Base-by-base conservation (phyloP, 2,329 filamentous ascomycete species). In the Beauveria caledonica region DNA sequence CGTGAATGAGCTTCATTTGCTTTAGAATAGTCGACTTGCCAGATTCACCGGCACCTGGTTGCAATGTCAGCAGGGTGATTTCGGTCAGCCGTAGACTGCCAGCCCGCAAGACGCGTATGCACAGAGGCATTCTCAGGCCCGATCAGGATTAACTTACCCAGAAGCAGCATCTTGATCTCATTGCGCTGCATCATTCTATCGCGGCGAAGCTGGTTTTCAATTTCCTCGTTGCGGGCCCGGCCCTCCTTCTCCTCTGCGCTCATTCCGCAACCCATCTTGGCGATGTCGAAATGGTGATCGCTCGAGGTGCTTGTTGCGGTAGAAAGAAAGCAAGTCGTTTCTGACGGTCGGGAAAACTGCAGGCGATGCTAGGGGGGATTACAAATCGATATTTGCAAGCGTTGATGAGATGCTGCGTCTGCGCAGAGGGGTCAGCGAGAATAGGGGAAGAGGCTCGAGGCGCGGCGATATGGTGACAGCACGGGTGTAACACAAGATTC, bases 171-270 rank as follows among this genome's bases (percentile, higher is more conserved):
- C 86, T 99, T 99, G 82, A 99, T 99, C 80, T 99, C 94, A 70
- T 99, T 99, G 71, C 93, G 88, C 81, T 97, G 92, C 83, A 96
- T 89, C 90, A 97, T 90, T 80, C 96, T 95, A 74, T 99, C 94
- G 76, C 91, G 86, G 86, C 97, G 97, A 74, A 97, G 82, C 82
- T 97, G 93, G 77, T 97, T 97, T 80, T 99, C 94, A 73, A 99
- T 99, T 86, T 97, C 93, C 84, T 99, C 94, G 76, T 99, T 97
- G 70, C 94, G 88, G 82, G 92, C 90, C 90, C 97, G 97, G 80
- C 94, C 93, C 92, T 97, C 94, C 88, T 97, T 97, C 81, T 97
- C 94, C 82, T 97, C 94, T 74, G 94, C 96, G 77, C 93, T 97
- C 91, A 97, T 96, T 79, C 93, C 93, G 78, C 94, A 99, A 86